Percentiles rank a stretch among this genome's conserved stretches.
These are phyloP conservation scores for Chlamydomonas applanata DNA, from an alignment of 139 green algal species.

Conservation along the genomic window DNA sequence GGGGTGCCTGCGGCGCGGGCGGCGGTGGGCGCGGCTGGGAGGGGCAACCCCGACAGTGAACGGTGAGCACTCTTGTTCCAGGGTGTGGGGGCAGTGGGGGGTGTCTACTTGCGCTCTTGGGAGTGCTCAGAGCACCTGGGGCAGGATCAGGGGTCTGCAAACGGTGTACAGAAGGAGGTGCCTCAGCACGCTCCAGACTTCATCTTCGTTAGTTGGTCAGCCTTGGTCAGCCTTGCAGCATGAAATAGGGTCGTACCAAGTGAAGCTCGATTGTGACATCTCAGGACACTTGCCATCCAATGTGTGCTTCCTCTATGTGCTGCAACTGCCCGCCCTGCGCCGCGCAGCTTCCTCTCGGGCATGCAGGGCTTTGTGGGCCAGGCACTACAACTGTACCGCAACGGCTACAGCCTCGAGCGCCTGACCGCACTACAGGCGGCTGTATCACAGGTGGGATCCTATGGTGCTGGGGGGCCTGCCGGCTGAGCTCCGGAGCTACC, in stretches of 20 bases:
- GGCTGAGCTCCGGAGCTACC: too few species aligned
- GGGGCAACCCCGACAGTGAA: too few species aligned
- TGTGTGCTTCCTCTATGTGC: too few species aligned
- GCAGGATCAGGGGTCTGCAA: too few species aligned
- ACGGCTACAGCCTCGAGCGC: conserved; percentile 27
- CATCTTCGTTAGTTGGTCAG: neutral
- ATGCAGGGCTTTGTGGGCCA: conserved; percentile 52
- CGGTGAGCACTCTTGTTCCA: too few species aligned
- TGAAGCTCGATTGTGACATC: neutral
- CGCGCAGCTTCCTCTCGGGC: conserved; percentile 27
- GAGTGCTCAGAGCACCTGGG: too few species aligned
- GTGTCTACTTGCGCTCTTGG: too few species aligned
- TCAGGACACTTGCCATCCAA: neutral
- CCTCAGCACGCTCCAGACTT: neutral
- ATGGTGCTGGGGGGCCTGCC: too few species aligned
- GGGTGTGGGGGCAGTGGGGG: too few species aligned
- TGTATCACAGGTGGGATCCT: conserved; percentile 22
- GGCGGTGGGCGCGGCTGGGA: too few species aligned
- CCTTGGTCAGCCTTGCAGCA: neutral
- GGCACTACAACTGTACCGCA: conserved; percentile 44
- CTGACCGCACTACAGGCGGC: conserved; percentile 35
- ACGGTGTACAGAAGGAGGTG: neutral
- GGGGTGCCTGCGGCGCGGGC: too few species aligned
- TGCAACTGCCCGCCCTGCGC: neutral
- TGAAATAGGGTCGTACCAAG: too few species aligned